phyloP scores from a whole-genome alignment of 345 rosid species.

The Rhizophora mangle region DNA sequence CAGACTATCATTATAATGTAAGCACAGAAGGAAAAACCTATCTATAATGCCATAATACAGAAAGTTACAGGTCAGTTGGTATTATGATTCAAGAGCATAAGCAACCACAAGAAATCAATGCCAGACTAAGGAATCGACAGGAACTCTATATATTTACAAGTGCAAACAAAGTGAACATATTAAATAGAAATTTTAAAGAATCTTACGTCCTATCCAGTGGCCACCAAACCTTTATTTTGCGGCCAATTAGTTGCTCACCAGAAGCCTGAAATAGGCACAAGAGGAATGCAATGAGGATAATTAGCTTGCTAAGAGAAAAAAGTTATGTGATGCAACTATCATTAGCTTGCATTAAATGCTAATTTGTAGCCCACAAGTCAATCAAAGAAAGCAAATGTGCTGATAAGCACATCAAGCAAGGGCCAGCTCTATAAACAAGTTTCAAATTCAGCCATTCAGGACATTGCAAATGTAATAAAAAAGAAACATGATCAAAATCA shows the following conservation, averaged over 20 bases:
- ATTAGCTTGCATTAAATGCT: background rate
- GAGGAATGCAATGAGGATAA: too few relatives aligned
- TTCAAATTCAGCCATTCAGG: too few relatives aligned
- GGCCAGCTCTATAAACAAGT: background rate
- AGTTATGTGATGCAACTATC: background rate
- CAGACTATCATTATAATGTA: too few relatives aligned
- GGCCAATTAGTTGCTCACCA: slow-evolving; percentile 45
- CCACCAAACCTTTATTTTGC: slow-evolving; percentile 69
- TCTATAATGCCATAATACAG: too few relatives aligned
- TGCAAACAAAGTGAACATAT: background rate
- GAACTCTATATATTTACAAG: background rate
- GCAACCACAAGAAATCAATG: too few relatives aligned
- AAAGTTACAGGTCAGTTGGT: too few relatives aligned
- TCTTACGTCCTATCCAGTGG: slow-evolving; percentile 61
- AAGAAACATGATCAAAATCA: too few relatives aligned
- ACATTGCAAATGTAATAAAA: too few relatives aligned
- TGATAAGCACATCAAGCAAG: background rate
- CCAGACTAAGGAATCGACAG: background rate
- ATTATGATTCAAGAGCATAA: too few relatives aligned
- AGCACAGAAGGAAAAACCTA: too few relatives aligned
- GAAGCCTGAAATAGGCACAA: slow-evolving; percentile 26
- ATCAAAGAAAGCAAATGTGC: background rate
- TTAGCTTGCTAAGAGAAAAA: too few relatives aligned
- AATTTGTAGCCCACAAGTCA: background rate
- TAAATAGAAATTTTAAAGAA: slow-evolving; percentile 7